phyloP scores from a whole-genome alignment of 176 grass and related monocot genomes.

The Thinopyrum elongatum region DNA sequence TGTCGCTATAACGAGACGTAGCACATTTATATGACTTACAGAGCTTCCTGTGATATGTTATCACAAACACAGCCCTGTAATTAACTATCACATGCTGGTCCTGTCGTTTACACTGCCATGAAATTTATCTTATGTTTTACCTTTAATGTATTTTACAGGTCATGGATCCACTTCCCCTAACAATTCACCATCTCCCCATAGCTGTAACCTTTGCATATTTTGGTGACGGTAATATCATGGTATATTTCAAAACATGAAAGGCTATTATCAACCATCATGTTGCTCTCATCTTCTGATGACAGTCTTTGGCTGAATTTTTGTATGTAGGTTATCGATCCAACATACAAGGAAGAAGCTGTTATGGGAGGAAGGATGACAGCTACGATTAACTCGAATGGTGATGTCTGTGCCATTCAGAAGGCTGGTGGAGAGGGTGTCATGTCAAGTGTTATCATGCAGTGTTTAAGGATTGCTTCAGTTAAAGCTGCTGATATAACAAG shows the following conservation, averaged over 20 bases:
- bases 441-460: constrained; percentile 88
- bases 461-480: constrained; percentile 77
- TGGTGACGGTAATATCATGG: constrained; percentile 79
- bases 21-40: too few relatives aligned
- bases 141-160: constrained; percentile 58
- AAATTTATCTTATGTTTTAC: neutral
- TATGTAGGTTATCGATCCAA: constrained; percentile 84
- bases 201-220: constrained; percentile 97
- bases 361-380: constrained; percentile 92
- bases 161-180: constrained; percentile 82
- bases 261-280: neutral
- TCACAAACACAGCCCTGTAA: neutral
- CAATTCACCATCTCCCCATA: constrained; percentile 90
- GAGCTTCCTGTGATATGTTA: too few relatives aligned
- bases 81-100: neutral
- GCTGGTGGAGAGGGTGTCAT: constrained; percentile 80
- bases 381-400: constrained; percentile 88
- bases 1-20: too few relatives aligned
- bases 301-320: constrained; percentile 21
- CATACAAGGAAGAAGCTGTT: constrained; percentile 92
- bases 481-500: constrained; percentile 92
- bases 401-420: constrained; percentile 94
- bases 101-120: neutral
- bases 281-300: neutral
- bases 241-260: constrained; percentile 35